Base-by-base conservation (phyloP, 768 basidiomycete genomes). In the Auricularia sp. region DNA sequence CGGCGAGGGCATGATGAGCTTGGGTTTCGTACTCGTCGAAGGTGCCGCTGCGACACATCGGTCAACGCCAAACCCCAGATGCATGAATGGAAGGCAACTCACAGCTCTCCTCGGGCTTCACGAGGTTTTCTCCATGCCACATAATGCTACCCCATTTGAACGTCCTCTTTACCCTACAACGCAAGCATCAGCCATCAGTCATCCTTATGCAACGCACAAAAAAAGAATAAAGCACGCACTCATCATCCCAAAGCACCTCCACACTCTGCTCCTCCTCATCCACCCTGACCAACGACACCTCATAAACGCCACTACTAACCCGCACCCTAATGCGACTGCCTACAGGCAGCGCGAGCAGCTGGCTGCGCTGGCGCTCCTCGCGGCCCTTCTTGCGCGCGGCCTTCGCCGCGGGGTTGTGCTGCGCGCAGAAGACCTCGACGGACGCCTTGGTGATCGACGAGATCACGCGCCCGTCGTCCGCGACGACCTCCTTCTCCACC, bases 391-490 rank as follows among this genome's bases (percentile, higher is more conserved):
- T 87, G 73, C 90, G 90, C 37, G 82, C 83, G 54, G 90, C 89
- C 34, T 88, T 82, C 63, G 90, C 78, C 58, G 95, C 94, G 8
- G 94, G 94, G 70, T 97, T 98, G 72, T 98, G 95, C 69, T 90
- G 88, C 1, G 87, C 77, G 72, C 95, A 98, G 3, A 95, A 74
- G 13, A 93, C 78, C 68, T 91, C 85, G 3, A 92, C 82, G 69
- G 86, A 86, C 7, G 81, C 73, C 75, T 93, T 93, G 78, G 79
- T 86, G 72, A 94, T 84, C 35, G 82, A 77, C 75, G 88, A 90
- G 67, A 90, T 74, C 16, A 87, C 75, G 5, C 71, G 37, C 69
- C 72, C 21, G 39, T 51, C 70, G 16, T 59, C 56, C 56, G 16
- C 24, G 14, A 92, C 81, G 3, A 93, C 89, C 68, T 92, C 89